Conservation (phyloP, 148 eudicot species). For the Cornus controversa region DNA sequence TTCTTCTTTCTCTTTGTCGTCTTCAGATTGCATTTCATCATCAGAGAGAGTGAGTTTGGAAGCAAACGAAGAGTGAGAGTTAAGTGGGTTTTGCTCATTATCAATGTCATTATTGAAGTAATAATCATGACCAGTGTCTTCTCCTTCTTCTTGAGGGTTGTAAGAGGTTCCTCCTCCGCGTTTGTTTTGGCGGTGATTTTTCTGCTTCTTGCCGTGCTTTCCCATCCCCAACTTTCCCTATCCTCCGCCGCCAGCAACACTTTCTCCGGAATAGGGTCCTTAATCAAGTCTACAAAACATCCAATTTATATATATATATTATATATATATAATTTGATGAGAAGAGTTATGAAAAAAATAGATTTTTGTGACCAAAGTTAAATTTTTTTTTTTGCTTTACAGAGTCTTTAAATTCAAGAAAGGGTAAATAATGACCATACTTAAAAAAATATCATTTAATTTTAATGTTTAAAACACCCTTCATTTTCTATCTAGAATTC, state of each 20-base stretch:
- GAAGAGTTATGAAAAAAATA: too few relatives aligned
- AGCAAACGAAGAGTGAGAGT: constrained; percentile 25
- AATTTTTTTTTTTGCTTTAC: too few relatives aligned
- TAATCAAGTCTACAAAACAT: too few relatives aligned
- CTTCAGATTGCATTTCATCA: constrained; percentile 20
- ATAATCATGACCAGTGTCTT: background rate
- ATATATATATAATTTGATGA: too few relatives aligned
- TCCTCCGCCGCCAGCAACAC: background rate
- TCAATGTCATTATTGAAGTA: background rate
- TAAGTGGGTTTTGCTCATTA: constrained; percentile 25
- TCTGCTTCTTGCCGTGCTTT: constrained; percentile 74
- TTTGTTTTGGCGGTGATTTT: constrained; percentile 33
- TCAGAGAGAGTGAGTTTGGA: constrained; percentile 21
- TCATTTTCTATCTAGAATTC: too few relatives aligned
- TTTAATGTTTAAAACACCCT: too few relatives aligned
- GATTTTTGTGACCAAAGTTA: too few relatives aligned
- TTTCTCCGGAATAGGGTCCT: background rate
- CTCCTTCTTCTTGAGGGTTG: constrained; percentile 37
- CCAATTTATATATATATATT: too few relatives aligned
- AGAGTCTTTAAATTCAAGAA: too few relatives aligned
- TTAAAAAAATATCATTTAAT: too few relatives aligned
- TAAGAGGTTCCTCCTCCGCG: constrained; percentile 45
- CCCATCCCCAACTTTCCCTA: constrained; percentile 54
- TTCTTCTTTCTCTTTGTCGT: constrained; percentile 28
- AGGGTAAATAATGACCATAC: too few relatives aligned